A percentile compares a stretch with the other conserved stretches of the same genome.
Conservation (phyloP, 2,329 filamentous ascomycete genomes). For the Microdochium nivale region DNA sequence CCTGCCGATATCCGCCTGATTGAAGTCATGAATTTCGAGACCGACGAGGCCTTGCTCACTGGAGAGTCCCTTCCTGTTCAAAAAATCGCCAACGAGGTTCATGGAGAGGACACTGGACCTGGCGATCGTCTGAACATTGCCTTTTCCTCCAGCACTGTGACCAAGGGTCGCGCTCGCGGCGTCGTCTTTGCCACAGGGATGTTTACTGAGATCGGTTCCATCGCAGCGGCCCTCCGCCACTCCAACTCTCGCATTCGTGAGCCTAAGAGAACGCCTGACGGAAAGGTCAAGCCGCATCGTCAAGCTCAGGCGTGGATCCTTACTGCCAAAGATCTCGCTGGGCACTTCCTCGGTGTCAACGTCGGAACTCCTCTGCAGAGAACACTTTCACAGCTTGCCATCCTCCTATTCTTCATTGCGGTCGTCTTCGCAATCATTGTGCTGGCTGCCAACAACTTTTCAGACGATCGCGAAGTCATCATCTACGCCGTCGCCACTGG, state of each 20-base stretch:
- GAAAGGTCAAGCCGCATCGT: slow-evolving; percentile 19
- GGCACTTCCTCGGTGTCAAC: slow-evolving; percentile 38
- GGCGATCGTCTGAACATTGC: slow-evolving; percentile 55
- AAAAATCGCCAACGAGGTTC: slow-evolving; percentile 41
- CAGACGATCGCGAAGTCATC: slow-evolving; percentile 27
- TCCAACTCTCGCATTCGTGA: slow-evolving; percentile 24
- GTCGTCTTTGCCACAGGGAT: slow-evolving; percentile 54
- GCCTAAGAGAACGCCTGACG: slow-evolving; percentile 35
- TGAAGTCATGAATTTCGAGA: slow-evolving; percentile 57
- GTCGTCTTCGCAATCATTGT: slow-evolving; percentile 36
- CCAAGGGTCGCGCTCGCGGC: slow-evolving; percentile 49
- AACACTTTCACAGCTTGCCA: slow-evolving; percentile 61
- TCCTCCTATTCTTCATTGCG: slow-evolving; percentile 56
- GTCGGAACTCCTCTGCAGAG: slow-evolving; percentile 61
- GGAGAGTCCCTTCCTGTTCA: slow-evolving; percentile 54
- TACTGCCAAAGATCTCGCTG: slow-evolving; percentile 25
- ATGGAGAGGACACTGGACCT: slow-evolving; percentile 32
- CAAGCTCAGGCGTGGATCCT: slow-evolving; percentile 28
- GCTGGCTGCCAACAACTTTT: slow-evolving; percentile 31
- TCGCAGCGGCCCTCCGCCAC: slow-evolving; percentile 57
- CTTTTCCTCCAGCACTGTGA: slow-evolving; percentile 54
- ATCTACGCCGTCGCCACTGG: slow-evolving; percentile 36
- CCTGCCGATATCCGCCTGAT: slow-evolving; percentile 50
- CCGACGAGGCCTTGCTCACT: slow-evolving; percentile 57
- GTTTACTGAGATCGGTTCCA: slow-evolving; percentile 56